Conservation (phyloP, 2,329 filamentous ascomycete species). For the Ophiostoma ips region DNA sequence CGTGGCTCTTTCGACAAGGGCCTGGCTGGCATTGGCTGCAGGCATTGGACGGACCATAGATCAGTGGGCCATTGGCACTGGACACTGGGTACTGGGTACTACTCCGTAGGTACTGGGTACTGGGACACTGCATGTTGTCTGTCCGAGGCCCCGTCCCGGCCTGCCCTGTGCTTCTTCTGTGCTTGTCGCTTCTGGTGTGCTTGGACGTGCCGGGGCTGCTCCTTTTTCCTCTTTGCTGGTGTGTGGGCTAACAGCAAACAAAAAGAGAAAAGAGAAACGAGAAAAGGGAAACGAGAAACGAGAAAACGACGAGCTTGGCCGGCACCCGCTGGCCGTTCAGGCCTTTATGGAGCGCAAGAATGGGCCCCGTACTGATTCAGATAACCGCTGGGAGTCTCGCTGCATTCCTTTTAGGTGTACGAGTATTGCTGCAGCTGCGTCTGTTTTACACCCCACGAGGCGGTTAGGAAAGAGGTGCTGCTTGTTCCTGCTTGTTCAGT, state of each 20-base stretch:
- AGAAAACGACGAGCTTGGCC: background rate
- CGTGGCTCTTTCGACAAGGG: too few species aligned
- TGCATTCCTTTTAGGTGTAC: too few species aligned
- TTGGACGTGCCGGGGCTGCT: too few species aligned
- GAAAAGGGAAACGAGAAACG: too few species aligned
- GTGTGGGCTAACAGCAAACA: background rate
- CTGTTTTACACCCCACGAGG: too few species aligned
- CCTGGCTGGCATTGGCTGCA: too few species aligned
- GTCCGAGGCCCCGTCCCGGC: conserved; percentile 6
- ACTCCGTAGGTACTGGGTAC: too few species aligned
- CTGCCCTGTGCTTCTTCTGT: conserved; percentile 7
- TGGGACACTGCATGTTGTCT: background rate
- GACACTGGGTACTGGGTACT: background rate
- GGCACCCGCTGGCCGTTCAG: background rate
- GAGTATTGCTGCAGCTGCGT: too few species aligned
- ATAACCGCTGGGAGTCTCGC: background rate
- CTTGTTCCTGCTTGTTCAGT: background rate
- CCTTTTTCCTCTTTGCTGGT: conserved; percentile 1
- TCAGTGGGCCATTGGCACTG: too few species aligned
- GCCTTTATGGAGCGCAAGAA: background rate
- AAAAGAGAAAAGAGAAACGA: too few species aligned
- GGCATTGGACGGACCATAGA: too few species aligned
- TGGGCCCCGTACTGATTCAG: background rate
- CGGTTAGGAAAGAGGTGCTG: too few species aligned
- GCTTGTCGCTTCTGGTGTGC: background rate